Evolutionary conservation across 1,284 basidiomycete genomes (phyloP), one percentile per base, ranked within the genome.

Genomic region (Limonomyces culmigenus): DNA sequence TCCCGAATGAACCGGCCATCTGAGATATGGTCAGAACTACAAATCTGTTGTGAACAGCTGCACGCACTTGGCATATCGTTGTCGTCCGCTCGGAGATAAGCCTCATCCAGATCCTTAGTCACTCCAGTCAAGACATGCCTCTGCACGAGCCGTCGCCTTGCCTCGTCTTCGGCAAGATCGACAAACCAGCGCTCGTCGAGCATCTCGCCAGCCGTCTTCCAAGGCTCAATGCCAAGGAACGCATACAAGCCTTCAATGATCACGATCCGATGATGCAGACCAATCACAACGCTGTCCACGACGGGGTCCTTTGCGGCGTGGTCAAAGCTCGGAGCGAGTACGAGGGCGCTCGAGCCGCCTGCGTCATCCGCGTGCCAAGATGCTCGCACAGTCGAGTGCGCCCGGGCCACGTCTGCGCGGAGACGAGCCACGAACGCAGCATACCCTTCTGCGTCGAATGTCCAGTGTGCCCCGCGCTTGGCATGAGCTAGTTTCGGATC

Each of bases 221-320:
- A 96, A 0, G 79, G 77, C 0, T 67, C 59, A 14, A 72, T 58
- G n/a, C 70, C 60, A 15, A 91, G 65, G 45, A 87, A 73, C 2
- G 74, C 70, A 52, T 95, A 93, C 15, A 93, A 56, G 0, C 89
- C 89, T 55, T 95, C 89, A 41, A 95, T 68, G 38, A 93, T 51
- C 29, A 93, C 65, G 36, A 93, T 66, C 3, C 78, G 70, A 47
- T 91, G 75, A 20, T 58, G 43, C 0, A 77, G 68, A 18, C 58
- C 47, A 18, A 96, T 67, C 1, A 56, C 49, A 11, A 78, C 52
- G 18, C 66, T 63, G 36, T 72, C 60, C 2, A 65, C 63, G 0
- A 60, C 59, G 1, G 71, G 71, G 45, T 83, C 74, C 49, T 76
- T 83, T 19, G 78, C 51, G 1, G 75, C 67, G 38, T 65, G 61